Evolutionary conservation across 805 yeast species (phyloP), one percentile per base, ranked within the genome.

Genomic region (Kazachstania viticola): DNA sequence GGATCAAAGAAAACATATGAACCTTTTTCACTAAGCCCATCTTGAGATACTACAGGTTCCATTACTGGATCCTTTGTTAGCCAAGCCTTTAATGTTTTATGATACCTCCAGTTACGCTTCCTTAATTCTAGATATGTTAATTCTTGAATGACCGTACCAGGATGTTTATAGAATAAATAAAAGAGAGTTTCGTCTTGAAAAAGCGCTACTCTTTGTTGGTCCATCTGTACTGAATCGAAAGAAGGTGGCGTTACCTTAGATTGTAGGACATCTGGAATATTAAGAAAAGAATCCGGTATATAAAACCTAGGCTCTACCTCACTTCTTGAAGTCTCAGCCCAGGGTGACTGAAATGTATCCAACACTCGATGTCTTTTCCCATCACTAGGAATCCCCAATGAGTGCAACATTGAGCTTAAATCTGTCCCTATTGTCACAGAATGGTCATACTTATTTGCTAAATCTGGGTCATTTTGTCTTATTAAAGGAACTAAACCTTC

Each of bases 51-150:
- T 12, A 82, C 71, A 1, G 96, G 95, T 55, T 88, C 97, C 39
- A 76, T 75, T 46, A 74, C 73, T 18, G 94, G 81, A 48, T 85
- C 95, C 56, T 91, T 91, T 9, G 98, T 91, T 37, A 91, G 62
- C 98, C 98, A 91, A 31, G 91, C 85, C 61, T 87, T 93, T 35
- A 91, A 69, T 39, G 84, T 94, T 60, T 85, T 88, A 60, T 91
- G 98, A 51, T 82, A 91, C 44, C 97, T 71, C 99, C 99, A 91
- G 59, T 88, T 91, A 46, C 98, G 69, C 40, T 75, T 75, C 46
- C 84, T 83, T 44, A 91, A 69, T 55, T 88, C 97, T 37, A 88
- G 67, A 5, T 96, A 93, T 4, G 94, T 93, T 35, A 85, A 71
- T 54, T 91, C 98, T 57, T 91, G 99, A 53, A 88, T 64, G 4